Evolutionary conservation across 129 eudicot genomes (phyloP).

Genomic region (Centaurea solstitialis): DNA sequence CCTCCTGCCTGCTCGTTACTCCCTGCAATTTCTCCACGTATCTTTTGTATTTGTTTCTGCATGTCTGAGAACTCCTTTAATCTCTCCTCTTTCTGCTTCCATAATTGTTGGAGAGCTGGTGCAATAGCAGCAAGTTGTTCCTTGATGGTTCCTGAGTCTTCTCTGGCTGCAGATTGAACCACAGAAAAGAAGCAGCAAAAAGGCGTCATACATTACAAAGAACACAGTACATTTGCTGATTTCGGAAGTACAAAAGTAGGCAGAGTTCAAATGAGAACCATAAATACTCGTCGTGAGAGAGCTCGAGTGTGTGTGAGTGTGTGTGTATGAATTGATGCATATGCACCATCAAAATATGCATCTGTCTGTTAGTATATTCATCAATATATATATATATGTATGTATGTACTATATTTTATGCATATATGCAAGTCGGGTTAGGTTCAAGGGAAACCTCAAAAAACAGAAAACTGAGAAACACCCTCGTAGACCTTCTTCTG

Average conservation of each 20-base stretch:
- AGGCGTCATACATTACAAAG: background rate
- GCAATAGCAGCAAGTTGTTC: constrained; percentile 89
- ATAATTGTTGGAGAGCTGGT: constrained; percentile 74
- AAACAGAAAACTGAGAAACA: background rate
- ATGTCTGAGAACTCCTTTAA: constrained; percentile 66
- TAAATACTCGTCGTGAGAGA: background rate
- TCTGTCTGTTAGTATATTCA: background rate
- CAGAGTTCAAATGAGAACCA: background rate
- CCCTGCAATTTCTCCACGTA: constrained; percentile 88
- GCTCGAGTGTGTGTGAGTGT: background rate
- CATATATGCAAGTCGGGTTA: background rate
- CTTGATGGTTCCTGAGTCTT: constrained; percentile 91
- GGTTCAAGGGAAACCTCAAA: background rate
- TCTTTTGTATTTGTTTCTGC: constrained; percentile 72
- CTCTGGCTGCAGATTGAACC: constrained; percentile 59
- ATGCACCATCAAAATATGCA: background rate
- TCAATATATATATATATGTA: background rate
- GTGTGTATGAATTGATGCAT: background rate
- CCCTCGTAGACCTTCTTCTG: background rate
- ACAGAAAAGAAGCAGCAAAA: background rate
- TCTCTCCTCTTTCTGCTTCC: constrained; percentile 86
- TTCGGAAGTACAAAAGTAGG: background rate
- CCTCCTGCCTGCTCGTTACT: constrained; percentile 52
- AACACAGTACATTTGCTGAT: constrained; percentile 1
- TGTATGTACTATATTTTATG: background rate